phyloP scores from a whole-genome alignment of 2,329 filamentous ascomycete species.

The Hypoxylon sp. region DNA sequence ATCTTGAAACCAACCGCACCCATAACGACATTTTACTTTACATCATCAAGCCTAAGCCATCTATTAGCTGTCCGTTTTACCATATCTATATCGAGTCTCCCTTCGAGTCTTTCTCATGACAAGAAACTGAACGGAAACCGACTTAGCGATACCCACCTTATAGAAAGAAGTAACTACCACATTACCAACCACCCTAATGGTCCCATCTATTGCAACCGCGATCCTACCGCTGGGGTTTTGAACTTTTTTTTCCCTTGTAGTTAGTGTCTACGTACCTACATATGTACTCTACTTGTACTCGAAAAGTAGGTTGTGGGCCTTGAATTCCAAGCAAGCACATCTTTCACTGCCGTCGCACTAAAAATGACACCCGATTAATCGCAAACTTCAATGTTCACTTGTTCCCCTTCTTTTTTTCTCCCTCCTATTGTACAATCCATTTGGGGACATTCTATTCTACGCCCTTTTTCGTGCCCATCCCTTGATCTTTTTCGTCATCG shows the following conservation, averaged over 20 bases:
- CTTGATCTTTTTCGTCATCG: slow-evolving; percentile 36
- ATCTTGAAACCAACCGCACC: slow-evolving; percentile 28
- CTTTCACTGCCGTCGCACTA: slow-evolving; percentile 46
- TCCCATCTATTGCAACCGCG: slow-evolving; percentile 31
- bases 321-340: slow-evolving; percentile 37
- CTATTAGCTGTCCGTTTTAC: background rate
- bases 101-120: slow-evolving; percentile 10
- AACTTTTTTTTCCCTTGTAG: slow-evolving; percentile 5
- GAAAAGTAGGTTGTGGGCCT: slow-evolving; percentile 27
- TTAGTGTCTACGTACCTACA: slow-evolving; percentile 30
- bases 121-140: background rate
- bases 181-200: slow-evolving; percentile 40
- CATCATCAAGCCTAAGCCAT: slow-evolving; percentile 23
- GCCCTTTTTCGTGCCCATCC: slow-evolving; percentile 33
- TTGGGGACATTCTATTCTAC: slow-evolving; percentile 31
- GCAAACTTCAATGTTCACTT: slow-evolving; percentile 44
- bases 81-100: slow-evolving; percentile 1
- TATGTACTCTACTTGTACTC: slow-evolving; percentile 26
- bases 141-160: slow-evolving; percentile 19
- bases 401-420: slow-evolving; percentile 38
- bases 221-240: slow-evolving; percentile 37
- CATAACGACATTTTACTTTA: slow-evolving; percentile 26
- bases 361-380: slow-evolving; percentile 47
- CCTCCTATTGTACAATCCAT: slow-evolving; percentile 38
- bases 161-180: slow-evolving; percentile 21